A percentile compares a stretch with the other conserved stretches of the same genome.
Conservation (phyloP, 805 yeast genomes). For the Jamesozyma gamospora region DNA sequence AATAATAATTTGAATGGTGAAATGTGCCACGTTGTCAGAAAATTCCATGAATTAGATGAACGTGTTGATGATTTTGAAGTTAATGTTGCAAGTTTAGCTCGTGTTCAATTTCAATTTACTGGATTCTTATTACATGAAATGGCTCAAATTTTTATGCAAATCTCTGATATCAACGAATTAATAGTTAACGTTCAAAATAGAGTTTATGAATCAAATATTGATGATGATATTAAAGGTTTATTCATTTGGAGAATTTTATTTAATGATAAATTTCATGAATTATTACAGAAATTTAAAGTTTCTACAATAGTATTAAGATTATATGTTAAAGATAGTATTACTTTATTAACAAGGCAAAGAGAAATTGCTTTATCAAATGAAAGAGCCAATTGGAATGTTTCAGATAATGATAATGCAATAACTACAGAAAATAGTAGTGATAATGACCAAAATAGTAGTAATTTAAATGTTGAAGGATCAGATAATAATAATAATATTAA, state of each 20-base stretch:
- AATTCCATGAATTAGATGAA: slow-evolving; percentile 25
- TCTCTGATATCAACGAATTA: slow-evolving; percentile 27
- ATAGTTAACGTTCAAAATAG: slow-evolving; percentile 20
- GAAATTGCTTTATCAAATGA: slow-evolving; percentile 24
- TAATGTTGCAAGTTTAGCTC: slow-evolving; percentile 29
- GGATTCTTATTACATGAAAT: slow-evolving; percentile 29
- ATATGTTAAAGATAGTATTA: slow-evolving; percentile 26
- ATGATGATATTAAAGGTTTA: slow-evolving; percentile 20
- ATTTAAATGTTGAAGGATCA: background rate
- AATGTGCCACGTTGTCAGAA: slow-evolving; percentile 25
- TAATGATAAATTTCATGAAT: slow-evolving; percentile 18
- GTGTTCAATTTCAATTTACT: slow-evolving; percentile 29
- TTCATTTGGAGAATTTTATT: slow-evolving; percentile 24
- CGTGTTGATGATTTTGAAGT: slow-evolving; percentile 29
- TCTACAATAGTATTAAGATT: slow-evolving; percentile 27
- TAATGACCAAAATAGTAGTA: background rate
- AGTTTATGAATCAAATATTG: slow-evolving; percentile 13
- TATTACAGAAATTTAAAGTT: slow-evolving; percentile 23
- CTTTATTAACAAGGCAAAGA: slow-evolving; percentile 27
- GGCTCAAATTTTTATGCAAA: slow-evolving; percentile 25
- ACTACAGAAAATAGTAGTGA: background rate
- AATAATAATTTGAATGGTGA: slow-evolving; percentile 22
- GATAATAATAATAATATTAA: background rate
- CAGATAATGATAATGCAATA: slow-evolving; percentile 4
- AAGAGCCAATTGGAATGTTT: slow-evolving; percentile 13